phyloP scores from a whole-genome alignment of 1,139 yeast genomes.

The Keqinozyma sinolaborantium region DNA sequence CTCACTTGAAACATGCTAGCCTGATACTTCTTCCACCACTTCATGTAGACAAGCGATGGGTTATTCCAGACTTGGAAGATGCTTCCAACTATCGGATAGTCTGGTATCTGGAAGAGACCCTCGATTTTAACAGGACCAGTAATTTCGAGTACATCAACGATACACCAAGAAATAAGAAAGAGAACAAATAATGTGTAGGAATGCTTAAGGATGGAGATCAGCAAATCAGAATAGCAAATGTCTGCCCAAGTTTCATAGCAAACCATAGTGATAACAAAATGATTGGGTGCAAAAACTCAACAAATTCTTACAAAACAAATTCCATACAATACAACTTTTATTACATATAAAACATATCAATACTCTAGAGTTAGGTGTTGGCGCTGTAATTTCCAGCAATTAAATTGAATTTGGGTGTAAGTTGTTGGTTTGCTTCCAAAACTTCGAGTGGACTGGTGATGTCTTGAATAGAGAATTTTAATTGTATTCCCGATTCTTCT shows the following conservation, averaged over 20 bases:
- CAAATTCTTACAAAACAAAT: too few species aligned
- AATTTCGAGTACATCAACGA: neutral
- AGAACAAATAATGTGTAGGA: too few species aligned
- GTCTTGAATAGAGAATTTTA: constrained; percentile 48
- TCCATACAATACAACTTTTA: neutral
- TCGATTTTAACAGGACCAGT: constrained; percentile 22
- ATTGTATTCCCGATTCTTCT: constrained; percentile 66
- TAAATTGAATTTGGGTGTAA: constrained; percentile 5
- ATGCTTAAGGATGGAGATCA: too few species aligned
- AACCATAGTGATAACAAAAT: too few species aligned
- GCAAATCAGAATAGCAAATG: too few species aligned
- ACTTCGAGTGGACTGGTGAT: neutral
- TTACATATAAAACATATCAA: neutral
- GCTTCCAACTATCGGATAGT: constrained; percentile 54
- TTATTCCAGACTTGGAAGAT: constrained; percentile 43
- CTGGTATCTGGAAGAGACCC: constrained; percentile 41
- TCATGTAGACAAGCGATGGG: constrained; percentile 48
- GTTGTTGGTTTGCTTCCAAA: neutral
- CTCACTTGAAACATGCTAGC: constrained; percentile 56
- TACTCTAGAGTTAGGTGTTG: constrained; percentile 5
- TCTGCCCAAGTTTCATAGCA: too few species aligned
- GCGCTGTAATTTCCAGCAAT: constrained; percentile 14
- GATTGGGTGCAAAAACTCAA: too few species aligned
- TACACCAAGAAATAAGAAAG: neutral
- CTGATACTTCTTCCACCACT: constrained; percentile 46